Evolutionary conservation across 371 early-diverging fungal species (phyloP).

Genomic region (Capillidium rhysosporum): DNA sequence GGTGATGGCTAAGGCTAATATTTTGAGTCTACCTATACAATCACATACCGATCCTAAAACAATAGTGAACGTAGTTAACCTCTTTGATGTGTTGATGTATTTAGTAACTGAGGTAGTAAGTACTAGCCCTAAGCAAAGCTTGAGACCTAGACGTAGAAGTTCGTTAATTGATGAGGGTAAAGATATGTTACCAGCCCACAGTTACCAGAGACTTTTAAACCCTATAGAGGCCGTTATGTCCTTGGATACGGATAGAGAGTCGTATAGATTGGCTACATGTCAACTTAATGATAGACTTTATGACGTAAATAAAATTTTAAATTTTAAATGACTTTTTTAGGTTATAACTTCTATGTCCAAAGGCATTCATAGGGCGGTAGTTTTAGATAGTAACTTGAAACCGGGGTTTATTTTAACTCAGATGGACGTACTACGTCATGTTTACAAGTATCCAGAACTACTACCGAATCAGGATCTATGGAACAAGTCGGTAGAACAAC

Average conservation of each 20-base stretch:
- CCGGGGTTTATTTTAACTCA: not conserved
- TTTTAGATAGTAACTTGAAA: not conserved
- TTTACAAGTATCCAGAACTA: not conserved
- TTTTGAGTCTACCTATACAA: conserved; percentile 32
- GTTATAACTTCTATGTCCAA: not conserved
- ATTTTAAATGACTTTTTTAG: not conserved
- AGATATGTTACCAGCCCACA: not conserved
- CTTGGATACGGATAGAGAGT: conserved; percentile 28
- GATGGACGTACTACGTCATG: conserved; percentile 3
- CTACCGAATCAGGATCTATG: not conserved
- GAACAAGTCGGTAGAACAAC: not conserved
- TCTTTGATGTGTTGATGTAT: conserved; percentile 28
- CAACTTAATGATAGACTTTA: not conserved
- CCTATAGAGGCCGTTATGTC: conserved; percentile 31
- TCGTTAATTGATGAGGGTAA: not conserved
- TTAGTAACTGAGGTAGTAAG: conserved; percentile 10
- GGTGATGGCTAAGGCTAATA: conserved; percentile 13
- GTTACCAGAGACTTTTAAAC: conserved; percentile 13
- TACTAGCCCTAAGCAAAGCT: not conserved
- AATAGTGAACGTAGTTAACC: conserved; percentile 28
- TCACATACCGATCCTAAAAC: conserved; percentile 23
- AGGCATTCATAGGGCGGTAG: conserved; percentile 5
- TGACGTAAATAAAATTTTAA: not conserved
- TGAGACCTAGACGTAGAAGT: too few relatives aligned
- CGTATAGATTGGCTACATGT: conserved; percentile 14